Evolutionary conservation across 495 filamentous ascomycete genomes (phyloP), one percentile per base, ranked within the genome.

Genomic region (Pyrenopolyporus hunteri): DNA sequence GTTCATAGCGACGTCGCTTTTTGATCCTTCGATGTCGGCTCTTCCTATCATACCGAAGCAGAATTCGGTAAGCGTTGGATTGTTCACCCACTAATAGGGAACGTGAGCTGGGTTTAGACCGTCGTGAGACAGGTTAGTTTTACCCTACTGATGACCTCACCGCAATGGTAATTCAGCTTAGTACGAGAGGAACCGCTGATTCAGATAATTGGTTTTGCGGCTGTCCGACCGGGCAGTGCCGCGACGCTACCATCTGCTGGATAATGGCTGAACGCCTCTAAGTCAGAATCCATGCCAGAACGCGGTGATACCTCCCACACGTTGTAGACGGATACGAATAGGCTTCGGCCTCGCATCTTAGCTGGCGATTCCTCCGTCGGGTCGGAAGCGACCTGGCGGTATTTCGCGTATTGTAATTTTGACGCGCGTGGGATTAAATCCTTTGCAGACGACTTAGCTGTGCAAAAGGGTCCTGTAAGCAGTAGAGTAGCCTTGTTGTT

Each of bases 241-340:
- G 31, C 31, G 31, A 33, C 31, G 31, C 31, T 33, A 33, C 31
- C 31, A 33, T 33, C 31, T 33, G 31, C 31, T 33, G 31, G 31
- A 36, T 36, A 36, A 36, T 36, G 33, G 33, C 33, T 36, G 33
- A 85, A 86, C 82, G 80, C 81, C 79, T 86, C 79, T 85, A 85
- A 83, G 82, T 84, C 77, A 85, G 80, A 86, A 83, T 85, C 77
- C 78, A 82, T 85, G 78, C 80, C 76, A 77, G 78, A 85, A 84
- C 70, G 80, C 75, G 79, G 76, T 76, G 80, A 85, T 80, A 78
- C 74, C 72, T 74, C 74, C 79, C 74, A 81, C 79, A 83, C 80
- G 76, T 83, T 76, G 80, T 84, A 85, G 77, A 80, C 70, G 83
- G 78, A 85, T 83, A 82, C 76, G 81, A 84, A 86, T 86, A 87